Conservation (phyloP, 1,139 yeast genomes). For the Casaregolazyma suthepensis region DNA sequence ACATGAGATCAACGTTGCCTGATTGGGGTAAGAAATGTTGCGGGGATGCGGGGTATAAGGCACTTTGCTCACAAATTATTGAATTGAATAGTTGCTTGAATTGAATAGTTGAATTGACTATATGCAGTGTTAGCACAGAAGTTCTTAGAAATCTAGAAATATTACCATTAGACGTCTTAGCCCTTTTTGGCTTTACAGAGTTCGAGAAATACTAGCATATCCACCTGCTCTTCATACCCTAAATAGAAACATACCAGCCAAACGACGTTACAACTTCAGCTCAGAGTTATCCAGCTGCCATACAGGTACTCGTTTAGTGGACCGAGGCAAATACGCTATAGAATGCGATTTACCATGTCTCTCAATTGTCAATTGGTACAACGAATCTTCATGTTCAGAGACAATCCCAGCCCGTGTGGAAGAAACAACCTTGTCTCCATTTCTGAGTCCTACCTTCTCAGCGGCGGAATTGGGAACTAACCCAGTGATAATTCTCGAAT, state of each 20-base stretch:
- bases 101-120: not conserved
- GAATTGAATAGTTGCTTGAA: too few relatives aligned
- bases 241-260: too few relatives aligned
- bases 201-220: too few relatives aligned
- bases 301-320: not conserved
- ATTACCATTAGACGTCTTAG: too few relatives aligned
- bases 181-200: too few relatives aligned
- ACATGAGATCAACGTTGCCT: not conserved
- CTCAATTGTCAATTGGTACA: not conserved
- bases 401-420: not conserved
- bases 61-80: not conserved
- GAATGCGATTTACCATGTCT: not conserved
- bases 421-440: not conserved
- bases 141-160: too few relatives aligned
- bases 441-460: not conserved
- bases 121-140: too few relatives aligned
- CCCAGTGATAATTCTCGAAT: not conserved
- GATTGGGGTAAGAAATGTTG: not conserved
- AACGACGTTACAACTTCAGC: too few relatives aligned
- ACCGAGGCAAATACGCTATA: not conserved
- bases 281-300: not conserved
- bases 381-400: not conserved
- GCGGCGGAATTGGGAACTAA: not conserved
- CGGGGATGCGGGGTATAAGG: not conserved
- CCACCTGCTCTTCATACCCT: too few relatives aligned